Percentiles rank a stretch among this genome's conserved stretches.
phyloP scores from a whole-genome alignment of 805 yeast species.

The Starmerella geochares region DNA sequence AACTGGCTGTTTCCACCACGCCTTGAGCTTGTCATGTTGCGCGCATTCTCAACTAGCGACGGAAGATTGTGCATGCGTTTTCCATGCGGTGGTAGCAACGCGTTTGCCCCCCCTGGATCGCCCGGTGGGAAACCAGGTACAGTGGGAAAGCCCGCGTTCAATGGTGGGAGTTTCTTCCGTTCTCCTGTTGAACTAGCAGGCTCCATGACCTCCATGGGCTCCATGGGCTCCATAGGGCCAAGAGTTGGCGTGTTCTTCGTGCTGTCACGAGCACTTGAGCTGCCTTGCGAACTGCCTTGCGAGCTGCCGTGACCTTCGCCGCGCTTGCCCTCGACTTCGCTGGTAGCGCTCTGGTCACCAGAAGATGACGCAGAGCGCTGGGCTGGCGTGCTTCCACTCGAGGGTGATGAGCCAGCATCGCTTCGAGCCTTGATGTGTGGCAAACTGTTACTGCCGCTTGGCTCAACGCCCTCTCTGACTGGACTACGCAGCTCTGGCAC shows the following conservation, averaged over 20 bases:
- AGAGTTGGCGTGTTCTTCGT: neutral
- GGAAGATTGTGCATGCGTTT: neutral
- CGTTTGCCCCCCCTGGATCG: too few relatives aligned
- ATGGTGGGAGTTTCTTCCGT: slow-evolving; percentile 1
- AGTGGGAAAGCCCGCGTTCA: neutral
- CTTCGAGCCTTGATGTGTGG: neutral
- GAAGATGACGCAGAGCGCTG: neutral
- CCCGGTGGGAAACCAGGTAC: slow-evolving; percentile 7
- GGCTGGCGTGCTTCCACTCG: neutral
- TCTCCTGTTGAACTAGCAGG: neutral
- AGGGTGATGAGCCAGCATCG: neutral
- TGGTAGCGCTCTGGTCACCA: neutral
- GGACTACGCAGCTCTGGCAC: slow-evolving; percentile 3
- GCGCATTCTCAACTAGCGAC: neutral
- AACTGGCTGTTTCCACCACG: neutral
- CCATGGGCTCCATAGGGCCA: slow-evolving; percentile 14
- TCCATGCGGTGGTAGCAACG: too few relatives aligned
- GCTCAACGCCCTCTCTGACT: neutral
- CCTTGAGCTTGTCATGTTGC: neutral
- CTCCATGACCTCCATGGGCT: slow-evolving; percentile 13
- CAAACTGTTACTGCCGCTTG: neutral
- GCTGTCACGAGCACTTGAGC: neutral
- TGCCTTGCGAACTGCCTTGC: too few relatives aligned
- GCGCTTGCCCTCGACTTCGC: neutral
- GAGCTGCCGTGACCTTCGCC: too few relatives aligned